These are phyloP conservation scores for Scedosporium apiospermum DNA, from an alignment of 2,329 filamentous ascomycete species.

Conservation along the genomic window DNA sequence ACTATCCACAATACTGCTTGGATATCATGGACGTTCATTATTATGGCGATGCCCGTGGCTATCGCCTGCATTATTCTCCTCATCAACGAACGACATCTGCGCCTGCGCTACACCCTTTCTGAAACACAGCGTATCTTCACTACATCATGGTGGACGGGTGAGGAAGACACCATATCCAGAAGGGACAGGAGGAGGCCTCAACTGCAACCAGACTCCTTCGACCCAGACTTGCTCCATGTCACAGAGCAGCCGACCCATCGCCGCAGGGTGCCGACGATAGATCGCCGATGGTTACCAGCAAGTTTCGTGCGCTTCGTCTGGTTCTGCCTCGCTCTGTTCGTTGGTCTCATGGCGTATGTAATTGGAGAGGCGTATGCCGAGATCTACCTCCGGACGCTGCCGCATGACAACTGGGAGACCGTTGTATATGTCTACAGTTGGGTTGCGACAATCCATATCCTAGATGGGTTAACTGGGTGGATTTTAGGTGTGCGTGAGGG, in stretches of 20 bases:
- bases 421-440: conserved; percentile 63
- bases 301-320: conserved; percentile 61
- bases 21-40: conserved; percentile 61
- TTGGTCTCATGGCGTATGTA: conserved; percentile 56
- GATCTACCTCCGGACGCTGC: conserved; percentile 56
- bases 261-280: conserved; percentile 24
- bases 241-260: conserved; percentile 13
- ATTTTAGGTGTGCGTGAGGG: conserved; percentile 57
- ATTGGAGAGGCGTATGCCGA: conserved; percentile 61
- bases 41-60: conserved; percentile 60
- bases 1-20: conserved; percentile 56
- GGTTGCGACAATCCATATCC: conserved; percentile 55
- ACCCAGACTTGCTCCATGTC: conserved; percentile 9
- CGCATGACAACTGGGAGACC: conserved; percentile 56
- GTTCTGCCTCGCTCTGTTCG: conserved; percentile 55
- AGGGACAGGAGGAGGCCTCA: conserved; percentile 30
- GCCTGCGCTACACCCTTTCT: conserved; percentile 49
- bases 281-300: conserved; percentile 49
- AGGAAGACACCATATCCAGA: conserved; percentile 36
- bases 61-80: conserved; percentile 56
- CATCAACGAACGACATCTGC: conserved; percentile 53
- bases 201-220: conserved; percentile 8
- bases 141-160: conserved; percentile 55
- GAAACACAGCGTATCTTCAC: conserved; percentile 61
- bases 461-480: conserved; percentile 57